Base-by-base conservation (phyloP, 2,329 filamentous ascomycete species). In the Tothia fuscella region DNA sequence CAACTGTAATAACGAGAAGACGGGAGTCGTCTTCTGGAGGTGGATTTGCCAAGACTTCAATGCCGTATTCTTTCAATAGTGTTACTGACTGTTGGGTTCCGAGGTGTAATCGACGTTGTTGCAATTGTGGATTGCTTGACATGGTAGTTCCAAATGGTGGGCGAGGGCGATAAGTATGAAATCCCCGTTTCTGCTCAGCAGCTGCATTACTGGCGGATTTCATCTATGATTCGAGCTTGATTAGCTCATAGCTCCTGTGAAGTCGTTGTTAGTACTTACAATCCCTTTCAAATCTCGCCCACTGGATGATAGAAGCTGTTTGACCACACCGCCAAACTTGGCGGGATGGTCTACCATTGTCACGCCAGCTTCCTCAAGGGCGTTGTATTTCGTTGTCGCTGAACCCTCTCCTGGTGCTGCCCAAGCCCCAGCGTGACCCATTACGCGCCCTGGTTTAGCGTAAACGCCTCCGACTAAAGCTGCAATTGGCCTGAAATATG, bases 391-490 rank as follows among this genome's bases (percentile, higher is more conserved):
- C n/a, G 70, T 67, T 29, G 66, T 61, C 0, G 78, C 74, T 46
- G 68, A 68, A 3, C 76, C 72, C 54, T 88, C 81, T 16, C 78
- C 79, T 5, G 76, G 69, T 2, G 76, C 69, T 41, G 69, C 67
- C 66, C 82, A 84, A 12, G 83, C 83, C 32, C 83, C 83, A 7
- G 82, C 80, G 56, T 89, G 83, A 7, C 83, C 83, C 81, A 88
- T 87, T 32, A 85, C 71, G 17, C 72, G 70, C 12, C 77, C 77
- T 13, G 66, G 63, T 5, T 71, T 70, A n/a, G 78, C 78, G 47
- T 74, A 62, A 36, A 78, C 62, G 4, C 83, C 82, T 22, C 74
- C 81, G 21, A 88, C 67, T 5, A 86, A 64, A 35, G 78, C 82
- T 53, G 80, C 76, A 33, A 88, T 82, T 0, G 83, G 82, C 51